These are phyloP conservation scores for Tricholoma matsutake DNA, from an alignment of 768 basidiomycete species.

Conservation along the genomic window DNA sequence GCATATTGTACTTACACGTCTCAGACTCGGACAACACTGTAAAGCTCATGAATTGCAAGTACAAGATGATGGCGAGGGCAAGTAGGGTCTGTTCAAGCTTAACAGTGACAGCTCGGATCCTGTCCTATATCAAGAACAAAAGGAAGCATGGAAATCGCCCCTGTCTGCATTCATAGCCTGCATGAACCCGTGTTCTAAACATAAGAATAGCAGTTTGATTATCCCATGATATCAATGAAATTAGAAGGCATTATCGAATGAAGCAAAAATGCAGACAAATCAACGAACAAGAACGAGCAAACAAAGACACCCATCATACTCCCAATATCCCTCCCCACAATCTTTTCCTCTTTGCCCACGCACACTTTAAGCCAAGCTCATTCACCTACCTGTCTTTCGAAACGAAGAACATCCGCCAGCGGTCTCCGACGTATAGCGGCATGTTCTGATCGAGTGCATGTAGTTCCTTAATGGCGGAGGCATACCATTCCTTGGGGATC, in stretches of 20 bases:
- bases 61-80: no score
- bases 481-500: slow-evolving; percentile 62
- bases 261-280: no score
- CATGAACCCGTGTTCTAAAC: slow-evolving; percentile 55
- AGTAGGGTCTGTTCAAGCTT: no score
- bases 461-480: slow-evolving; percentile 48
- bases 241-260: no score
- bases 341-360: slow-evolving; percentile 51
- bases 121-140: slow-evolving; percentile 25
- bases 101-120: no score
- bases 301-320: slow-evolving; percentile 44
- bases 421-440: slow-evolving; percentile 73
- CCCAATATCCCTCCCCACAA: slow-evolving; percentile 57
- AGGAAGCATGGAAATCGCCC: slow-evolving; percentile 31
- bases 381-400: slow-evolving; percentile 28
- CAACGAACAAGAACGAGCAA: not conserved
- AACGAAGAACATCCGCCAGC: slow-evolving; percentile 66
- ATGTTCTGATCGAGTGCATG: slow-evolving; percentile 49
- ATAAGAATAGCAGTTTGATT: not conserved
- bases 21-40: no score
- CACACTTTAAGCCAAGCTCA: slow-evolving; percentile 63
- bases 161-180: slow-evolving; percentile 50
- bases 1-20: no score
- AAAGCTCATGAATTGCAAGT: no score
- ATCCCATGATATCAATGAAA: no score